A percentile compares a stretch with the other conserved stretches of the same genome.
These are phyloP conservation scores for Bipolaris cookei DNA, from an alignment of 2,329 filamentous ascomycete species.

Conservation along the genomic window DNA sequence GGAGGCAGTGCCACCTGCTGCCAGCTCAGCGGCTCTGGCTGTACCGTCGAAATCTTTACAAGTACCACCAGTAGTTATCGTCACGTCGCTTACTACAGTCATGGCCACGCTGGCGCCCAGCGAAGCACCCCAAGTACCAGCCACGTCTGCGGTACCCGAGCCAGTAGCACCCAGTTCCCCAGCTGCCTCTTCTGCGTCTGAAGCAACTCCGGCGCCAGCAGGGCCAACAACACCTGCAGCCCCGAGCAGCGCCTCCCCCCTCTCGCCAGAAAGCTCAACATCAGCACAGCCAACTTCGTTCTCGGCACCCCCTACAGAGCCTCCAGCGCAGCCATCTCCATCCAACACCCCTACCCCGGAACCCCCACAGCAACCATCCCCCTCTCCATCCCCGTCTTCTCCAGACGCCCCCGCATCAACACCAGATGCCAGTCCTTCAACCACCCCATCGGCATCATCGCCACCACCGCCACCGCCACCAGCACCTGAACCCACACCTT, in stretches of 20 bases:
- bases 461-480: conserved; percentile 10
- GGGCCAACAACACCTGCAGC: background rate
- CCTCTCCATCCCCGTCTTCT: background rate
- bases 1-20: conserved; percentile 1
- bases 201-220: background rate
- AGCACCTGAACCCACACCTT: conserved; percentile 1
- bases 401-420: conserved; percentile 2
- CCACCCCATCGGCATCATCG: background rate
- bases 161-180: conserved; percentile 3
- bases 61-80: conserved; percentile 37
- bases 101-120: conserved; percentile 15
- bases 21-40: conserved; percentile 10
- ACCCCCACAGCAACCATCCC: background rate
- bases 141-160: background rate
- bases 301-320: background rate
- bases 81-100: conserved; percentile 43
- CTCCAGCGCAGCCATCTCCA: background rate
- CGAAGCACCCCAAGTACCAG: conserved; percentile 3
- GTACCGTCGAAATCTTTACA: conserved; percentile 24
- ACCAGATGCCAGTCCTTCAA: conserved; percentile 5
- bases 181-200: background rate
- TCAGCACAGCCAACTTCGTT: background rate
- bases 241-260: background rate
- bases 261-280: conserved; percentile 4
- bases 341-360: background rate